Evolutionary conservation across 2,329 filamentous ascomycete genomes (phyloP).

Genomic region (Cladosporium sphaerospermum): DNA sequence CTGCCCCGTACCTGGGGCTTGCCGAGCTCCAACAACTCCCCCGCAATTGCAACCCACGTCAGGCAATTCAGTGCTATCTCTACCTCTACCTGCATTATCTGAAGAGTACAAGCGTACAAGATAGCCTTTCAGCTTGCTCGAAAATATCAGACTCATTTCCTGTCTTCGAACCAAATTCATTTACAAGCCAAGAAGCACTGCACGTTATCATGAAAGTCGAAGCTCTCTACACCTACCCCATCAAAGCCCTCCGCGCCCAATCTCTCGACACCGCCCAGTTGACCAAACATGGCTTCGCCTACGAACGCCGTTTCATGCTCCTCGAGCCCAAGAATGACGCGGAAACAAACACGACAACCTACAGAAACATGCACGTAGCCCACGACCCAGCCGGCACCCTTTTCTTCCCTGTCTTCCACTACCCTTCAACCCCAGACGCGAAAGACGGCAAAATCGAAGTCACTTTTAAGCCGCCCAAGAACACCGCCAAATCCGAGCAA

Average conservation of each 20-base stretch:
- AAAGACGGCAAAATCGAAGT: conserved; percentile 31
- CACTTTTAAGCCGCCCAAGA: conserved; percentile 33
- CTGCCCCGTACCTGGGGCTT: no score
- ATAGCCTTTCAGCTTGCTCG: no score
- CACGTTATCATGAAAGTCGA: conserved; percentile 22
- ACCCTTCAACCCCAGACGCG: conserved; percentile 24
- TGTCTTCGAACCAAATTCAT: no score
- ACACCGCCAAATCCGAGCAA: conserved; percentile 19
- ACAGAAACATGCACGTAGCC: conserved; percentile 39
- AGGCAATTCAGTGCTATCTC: no score
- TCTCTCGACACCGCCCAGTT: conserved; percentile 34
- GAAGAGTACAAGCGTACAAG: no score
- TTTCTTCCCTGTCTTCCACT: conserved; percentile 35
- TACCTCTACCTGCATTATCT: no score
- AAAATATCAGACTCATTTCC: no score
- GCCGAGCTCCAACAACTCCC: conserved; percentile 2
- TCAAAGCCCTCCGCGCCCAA: conserved; percentile 41
- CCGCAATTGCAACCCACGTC: neutral
- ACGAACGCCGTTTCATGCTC: conserved; percentile 41
- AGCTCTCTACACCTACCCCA: conserved; percentile 43
- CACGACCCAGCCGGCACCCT: conserved; percentile 36
- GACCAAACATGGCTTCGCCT: conserved; percentile 40
- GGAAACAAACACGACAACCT: conserved; percentile 19
- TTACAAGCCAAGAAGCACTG: neutral
- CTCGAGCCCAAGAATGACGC: conserved; percentile 33